phyloP scores from a whole-genome alignment of 2,329 filamentous ascomycete species.

The Grosmannia clavigera region DNA sequence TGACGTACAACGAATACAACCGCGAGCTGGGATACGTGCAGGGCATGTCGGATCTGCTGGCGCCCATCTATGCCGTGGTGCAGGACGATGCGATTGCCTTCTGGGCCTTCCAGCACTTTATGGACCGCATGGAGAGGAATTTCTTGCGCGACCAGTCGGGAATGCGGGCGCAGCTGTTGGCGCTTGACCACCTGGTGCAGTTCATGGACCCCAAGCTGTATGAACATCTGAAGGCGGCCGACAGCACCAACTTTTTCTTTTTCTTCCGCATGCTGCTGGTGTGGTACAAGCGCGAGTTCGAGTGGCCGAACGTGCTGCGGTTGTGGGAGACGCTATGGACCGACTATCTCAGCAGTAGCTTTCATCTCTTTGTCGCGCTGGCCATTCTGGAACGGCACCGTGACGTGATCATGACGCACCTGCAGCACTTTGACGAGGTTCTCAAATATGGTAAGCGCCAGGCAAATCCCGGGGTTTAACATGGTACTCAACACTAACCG shows the following conservation, averaged over 20 bases:
- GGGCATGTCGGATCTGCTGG: constrained; percentile 94
- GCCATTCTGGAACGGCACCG: constrained; percentile 92
- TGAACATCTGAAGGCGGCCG: constrained; percentile 73
- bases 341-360: constrained; percentile 76
- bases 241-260: constrained; percentile 99
- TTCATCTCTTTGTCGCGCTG: constrained; percentile 87
- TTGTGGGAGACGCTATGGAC: constrained; percentile 95
- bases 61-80: constrained; percentile 91
- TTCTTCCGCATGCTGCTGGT: constrained; percentile 98
- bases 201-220: constrained; percentile 95
- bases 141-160: constrained; percentile 92
- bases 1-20: constrained; percentile 98
- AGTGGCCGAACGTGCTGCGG: constrained; percentile 73
- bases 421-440: constrained; percentile 92
- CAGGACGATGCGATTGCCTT: constrained; percentile 96
- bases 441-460: constrained; percentile 71
- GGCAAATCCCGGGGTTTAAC: not conserved
- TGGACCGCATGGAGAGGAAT: constrained; percentile 96
- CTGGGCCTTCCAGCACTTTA: constrained; percentile 92
- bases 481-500: constrained; percentile 4
- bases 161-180: constrained; percentile 84
- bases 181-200: constrained; percentile 87
- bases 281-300: constrained; percentile 97
- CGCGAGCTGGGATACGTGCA: constrained; percentile 92
- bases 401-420: constrained; percentile 90